These are phyloP conservation scores for Oxyria digyna DNA, from an alignment of 148 eudicot genomes.

Conservation along the genomic window DNA sequence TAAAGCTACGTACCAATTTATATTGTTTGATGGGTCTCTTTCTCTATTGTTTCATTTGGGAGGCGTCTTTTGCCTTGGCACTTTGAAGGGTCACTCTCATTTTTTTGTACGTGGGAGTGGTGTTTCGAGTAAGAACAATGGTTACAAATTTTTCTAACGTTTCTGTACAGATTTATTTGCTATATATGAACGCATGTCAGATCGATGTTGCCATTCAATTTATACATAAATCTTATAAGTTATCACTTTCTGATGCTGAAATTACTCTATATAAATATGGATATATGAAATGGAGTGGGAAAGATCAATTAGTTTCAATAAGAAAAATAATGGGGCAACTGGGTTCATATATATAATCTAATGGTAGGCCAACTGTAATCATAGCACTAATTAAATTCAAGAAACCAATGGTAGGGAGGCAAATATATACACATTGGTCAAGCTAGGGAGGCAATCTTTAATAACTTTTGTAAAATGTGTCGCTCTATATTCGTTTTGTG, in stretches of 20 bases:
- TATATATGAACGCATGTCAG: too few species aligned
- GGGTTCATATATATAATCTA: background rate
- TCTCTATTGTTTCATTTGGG: background rate
- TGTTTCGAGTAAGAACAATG: background rate
- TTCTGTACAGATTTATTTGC: background rate
- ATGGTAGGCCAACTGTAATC: background rate
- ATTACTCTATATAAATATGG: background rate
- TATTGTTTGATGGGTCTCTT: constrained; percentile 3
- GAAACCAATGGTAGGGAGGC: background rate
- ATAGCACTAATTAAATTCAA: constrained; percentile 1
- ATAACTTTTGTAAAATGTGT: background rate
- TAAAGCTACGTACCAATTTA: background rate
- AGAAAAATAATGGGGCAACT: background rate
- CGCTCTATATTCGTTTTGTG: background rate
- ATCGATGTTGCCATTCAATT: too few species aligned
- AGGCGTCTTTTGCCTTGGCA: background rate
- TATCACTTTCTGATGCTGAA: background rate
- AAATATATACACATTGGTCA: background rate
- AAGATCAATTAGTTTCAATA: background rate
- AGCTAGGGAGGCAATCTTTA: background rate
- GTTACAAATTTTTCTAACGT: background rate
- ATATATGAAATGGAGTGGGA: background rate
- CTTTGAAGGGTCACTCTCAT: constrained; percentile 3
- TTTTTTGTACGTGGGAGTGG: background rate
- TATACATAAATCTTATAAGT: too few species aligned